Base-by-base conservation (phyloP, 148 eudicot species). In the Rhododendron williamsianum region DNA sequence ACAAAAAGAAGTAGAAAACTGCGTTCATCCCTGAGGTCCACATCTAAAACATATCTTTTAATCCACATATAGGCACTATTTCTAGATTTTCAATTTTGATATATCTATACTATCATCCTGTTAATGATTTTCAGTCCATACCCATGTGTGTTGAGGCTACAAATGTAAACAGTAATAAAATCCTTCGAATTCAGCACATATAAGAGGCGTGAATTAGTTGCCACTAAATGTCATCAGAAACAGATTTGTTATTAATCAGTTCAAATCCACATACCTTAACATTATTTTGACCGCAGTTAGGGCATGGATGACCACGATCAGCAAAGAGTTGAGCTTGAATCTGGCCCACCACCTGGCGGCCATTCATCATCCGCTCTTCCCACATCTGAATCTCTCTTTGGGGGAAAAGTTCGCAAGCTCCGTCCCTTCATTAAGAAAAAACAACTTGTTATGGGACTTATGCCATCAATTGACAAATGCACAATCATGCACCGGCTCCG, bases 361-460 rank as follows among this genome's bases (percentile, higher is more conserved):
- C 88, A 87, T 94, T 95, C 49, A 92, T 71, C 76, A 92, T 71
- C 76, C 84, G 89, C 78, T 86, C 93, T 76, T 92, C 94, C 99
- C 99, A 97, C 60, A 30, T 79, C 73, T 87, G 87, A 84, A 95
- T 81, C 84, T 56, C 81, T 86, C 87, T 92, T 51, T 84, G 87
- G n/a, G 98, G 94, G 89, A 97, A 97, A 76, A 95, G 98, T 51
- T 92, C 95, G 82, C 99, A 97, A 0, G 0, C 63, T 81, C 93
- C 96, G 11, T 80, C 89, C 93, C 98, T 95, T 56, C 25, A 87
- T 77, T 82, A n/a, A 85, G 67, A 78, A 78, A 13, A 82, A 63
- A 43, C 5, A 48, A 49, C 25, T 77, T 58, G 67, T 58, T 58
- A 58, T 58, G 67, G 25, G 25, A 58, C 25, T 58, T 60, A 77